Evolutionary conservation across 257 asterid genomes (phyloP), one percentile per base, ranked within the genome.

Genomic region (Craterostigma plantagineum): DNA sequence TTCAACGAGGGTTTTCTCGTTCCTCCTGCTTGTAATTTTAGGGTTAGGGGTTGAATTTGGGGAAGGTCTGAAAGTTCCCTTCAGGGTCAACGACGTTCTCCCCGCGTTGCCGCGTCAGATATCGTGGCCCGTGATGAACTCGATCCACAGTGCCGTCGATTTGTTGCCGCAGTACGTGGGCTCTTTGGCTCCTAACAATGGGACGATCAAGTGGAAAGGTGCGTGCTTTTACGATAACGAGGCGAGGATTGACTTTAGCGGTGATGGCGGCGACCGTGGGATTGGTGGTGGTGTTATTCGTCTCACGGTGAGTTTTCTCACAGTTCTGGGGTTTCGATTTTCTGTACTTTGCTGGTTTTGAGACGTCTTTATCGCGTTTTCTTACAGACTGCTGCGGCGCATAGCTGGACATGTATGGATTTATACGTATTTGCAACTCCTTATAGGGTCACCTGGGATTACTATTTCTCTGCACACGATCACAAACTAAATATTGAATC

Each of bases 331-430:
- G 1, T 9, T 36, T 36, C 9, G n/a, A n/a, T n/a, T n/a, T n/a
- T n/a, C n/a, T n/a, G n/a, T n/a, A n/a, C n/a, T n/a, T n/a, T 10
- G 15, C 16, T 7, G 43, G 43, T 13, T 39, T 10, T 11, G 15
- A 9, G 43, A 39, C 9, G 5, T 39, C 40, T 36, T 36, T 12
- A 36, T 36, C 40, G 40, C 40, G 40, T 36, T 36, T 36, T 36
- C 40, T 35, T 54, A 49, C 75, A 90, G 99, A 83, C 95, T 44
- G 63, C 70, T 36, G 75, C 73, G 63, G 92, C 96, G 23, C 99
- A 83, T 64, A 90, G 99, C 72, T 90, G 94, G 99, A 77, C 94
- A n/a, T 90, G 99, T 45, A 83, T 90, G 96, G 99, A 90, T 71
- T 64, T 90, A 18, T 90, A 83, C 67, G 99, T 90, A 39, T 90